These are phyloP conservation scores for Cystobasidium ongulense DNA, from an alignment of 768 basidiomycete species.

Conservation along the genomic window DNA sequence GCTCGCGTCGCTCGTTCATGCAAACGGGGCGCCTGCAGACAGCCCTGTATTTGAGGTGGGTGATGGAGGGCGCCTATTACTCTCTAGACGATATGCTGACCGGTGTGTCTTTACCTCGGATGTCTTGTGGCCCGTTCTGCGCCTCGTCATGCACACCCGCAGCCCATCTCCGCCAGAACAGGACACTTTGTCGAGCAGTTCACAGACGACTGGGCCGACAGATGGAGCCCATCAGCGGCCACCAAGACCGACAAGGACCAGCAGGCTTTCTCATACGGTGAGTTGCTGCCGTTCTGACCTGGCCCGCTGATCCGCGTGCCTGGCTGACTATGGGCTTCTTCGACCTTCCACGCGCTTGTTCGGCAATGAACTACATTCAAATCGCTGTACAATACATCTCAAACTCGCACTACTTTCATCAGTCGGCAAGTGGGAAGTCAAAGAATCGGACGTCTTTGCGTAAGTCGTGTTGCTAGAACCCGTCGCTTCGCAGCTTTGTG, in stretches of 20 bases:
- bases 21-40: background rate
- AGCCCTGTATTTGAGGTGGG: conserved; percentile 17
- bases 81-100: too few species aligned
- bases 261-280: conserved; percentile 54
- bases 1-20: conserved; percentile 13
- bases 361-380: background rate
- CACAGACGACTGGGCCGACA: conserved; percentile 74
- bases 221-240: conserved; percentile 94
- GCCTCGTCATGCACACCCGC: background rate
- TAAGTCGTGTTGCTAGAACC: conserved; percentile 56
- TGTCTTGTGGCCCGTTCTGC: background rate
- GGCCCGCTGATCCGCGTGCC: background rate
- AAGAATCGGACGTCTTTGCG: conserved; percentile 64
- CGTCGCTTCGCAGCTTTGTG: background rate
- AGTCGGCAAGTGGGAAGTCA: conserved; percentile 93
- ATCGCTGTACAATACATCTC: background rate
- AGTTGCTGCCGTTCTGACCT: background rate
- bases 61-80: too few species aligned
- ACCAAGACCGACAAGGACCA: conserved; percentile 96
- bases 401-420: conserved; percentile 48
- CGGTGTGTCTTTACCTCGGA: background rate
- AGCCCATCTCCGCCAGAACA: conserved; percentile 28
- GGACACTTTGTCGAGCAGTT: conserved; percentile 83
- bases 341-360: background rate
- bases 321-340: background rate